Evolutionary conservation across 352 stramenopile species (phyloP), one percentile per base, ranked within the genome.

Genomic region (Thalassiosira mediterranea): DNA sequence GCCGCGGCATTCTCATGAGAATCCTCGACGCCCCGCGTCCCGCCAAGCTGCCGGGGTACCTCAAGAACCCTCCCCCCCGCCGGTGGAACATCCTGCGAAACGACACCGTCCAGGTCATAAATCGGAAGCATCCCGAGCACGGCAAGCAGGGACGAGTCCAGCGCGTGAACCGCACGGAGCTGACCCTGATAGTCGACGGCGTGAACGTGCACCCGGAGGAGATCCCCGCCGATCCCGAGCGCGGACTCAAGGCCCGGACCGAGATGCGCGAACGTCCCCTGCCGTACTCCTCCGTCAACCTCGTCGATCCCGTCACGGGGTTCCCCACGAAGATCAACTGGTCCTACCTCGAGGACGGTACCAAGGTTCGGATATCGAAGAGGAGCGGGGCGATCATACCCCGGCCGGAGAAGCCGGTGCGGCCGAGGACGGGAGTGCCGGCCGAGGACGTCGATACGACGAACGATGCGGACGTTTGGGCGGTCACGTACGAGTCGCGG

Each of bases 301-400:
- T 94, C 21, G 80, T 94, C 0, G 88, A 92, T 87, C 89, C 89
- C 15, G 77, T 93, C 0, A 87, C 79, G 0, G 77, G 74, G 21
- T 76, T 86, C 40, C 89, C 89, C 0, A 94, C 89, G 1, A 81
- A 88, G 57, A 71, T 93, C 23, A 70, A 37, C 10, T 81, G 84
- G 53, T 87, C 84, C 15, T 96, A 93, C 72, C 91, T 95, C 48
- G 94, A 97, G 21, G 92, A 97, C 44, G 95, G 95, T 28, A 95
- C 96, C 28, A 98, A 98, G 86, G 93, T 98, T 46, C 91, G 96
- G 38, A 94, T 98, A 70, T 95, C 95, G 23, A 97, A 97, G 87
- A 95, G 96, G 79, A 97, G 92, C 32, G 95, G 95, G 68, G 97
- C 95, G 10, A 97, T 98, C 75, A 98, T 98, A 86, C 94, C 95